Conservation (phyloP, 371 early-diverging fungal genomes). For the Vairimorpha necatrix region DNA sequence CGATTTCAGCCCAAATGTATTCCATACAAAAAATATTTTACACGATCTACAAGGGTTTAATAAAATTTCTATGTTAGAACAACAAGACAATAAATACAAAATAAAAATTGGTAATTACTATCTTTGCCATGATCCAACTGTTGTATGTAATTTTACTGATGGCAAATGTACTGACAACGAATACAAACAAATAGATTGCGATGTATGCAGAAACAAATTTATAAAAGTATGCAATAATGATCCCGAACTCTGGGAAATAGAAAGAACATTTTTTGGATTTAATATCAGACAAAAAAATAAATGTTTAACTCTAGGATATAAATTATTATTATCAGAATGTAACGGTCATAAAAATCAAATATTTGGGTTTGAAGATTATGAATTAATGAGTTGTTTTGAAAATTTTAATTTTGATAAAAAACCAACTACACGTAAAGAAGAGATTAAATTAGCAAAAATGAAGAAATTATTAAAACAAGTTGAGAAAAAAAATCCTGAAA, state of each 20-base stretch:
- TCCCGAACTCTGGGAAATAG: conserved; percentile 26
- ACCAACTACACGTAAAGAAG: conserved; percentile 3
- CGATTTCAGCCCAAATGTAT: background rate
- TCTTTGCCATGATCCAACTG: background rate
- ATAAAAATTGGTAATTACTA: conserved; percentile 2
- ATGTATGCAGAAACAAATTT: background rate
- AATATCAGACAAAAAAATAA: conserved; percentile 11
- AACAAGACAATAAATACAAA: background rate
- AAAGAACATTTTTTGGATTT: conserved; percentile 8
- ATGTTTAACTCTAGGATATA: conserved; percentile 12
- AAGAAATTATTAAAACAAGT: conserved; percentile 8
- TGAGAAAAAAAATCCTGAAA: background rate
- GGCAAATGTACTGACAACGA: conserved; percentile 6
- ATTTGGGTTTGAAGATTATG: conserved; percentile 30
- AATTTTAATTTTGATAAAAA: conserved; percentile 8
- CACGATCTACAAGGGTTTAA: background rate
- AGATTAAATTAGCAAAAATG: conserved; percentile 4
- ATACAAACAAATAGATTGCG: conserved; percentile 9
- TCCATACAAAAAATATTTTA: background rate
- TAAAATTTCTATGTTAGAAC: background rate
- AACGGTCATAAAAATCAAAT: conserved; percentile 20
- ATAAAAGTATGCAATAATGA: conserved; percentile 6
- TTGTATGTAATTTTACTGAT: background rate
- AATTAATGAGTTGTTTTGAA: conserved; percentile 17
- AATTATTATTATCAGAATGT: conserved; percentile 11